Base-by-base conservation (phyloP, 176 grass and related monocot species). In the Coix lacrymajobi region DNA sequence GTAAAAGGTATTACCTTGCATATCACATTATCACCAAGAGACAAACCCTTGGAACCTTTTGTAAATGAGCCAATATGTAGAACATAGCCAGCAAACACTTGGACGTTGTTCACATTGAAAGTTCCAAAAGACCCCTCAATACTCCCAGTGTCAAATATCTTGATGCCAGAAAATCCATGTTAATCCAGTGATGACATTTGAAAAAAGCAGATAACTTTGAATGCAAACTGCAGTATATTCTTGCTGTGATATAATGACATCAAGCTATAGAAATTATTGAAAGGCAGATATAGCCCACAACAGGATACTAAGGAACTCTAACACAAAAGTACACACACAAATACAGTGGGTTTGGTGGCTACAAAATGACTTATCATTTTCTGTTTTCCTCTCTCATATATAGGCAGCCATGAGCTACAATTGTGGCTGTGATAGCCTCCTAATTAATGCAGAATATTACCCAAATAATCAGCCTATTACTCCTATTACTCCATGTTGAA, bases 81-180 rank as follows among this genome's bases (percentile, higher is more conserved):
- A 77, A 93, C 85, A 88, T 89, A 99, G 14, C 96, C 93, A 66
- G 85, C 96, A 83, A 90, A 95, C n/a, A 92, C 74, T 90, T 99
- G 96, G 66, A 95, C 96, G 48, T 93, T 92, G 41, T 74, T 93
- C 46, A 99, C 96, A 65, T 9, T 90, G 71, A 99, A 99, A 78
- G 89, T 87, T 88, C 93, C 96, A 69, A 87, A 93, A 73, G 91
- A 79, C 16, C 96, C 93, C 77, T 99, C 91, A 57, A 99, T 99
- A 31, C 40, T 91, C 13, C 96, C 96, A 20, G 80, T 96, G 73
- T 99, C 96, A 76, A 90, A 93, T 77, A 93, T 96, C 96, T 97
- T 94, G 86, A 52, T 86, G 68, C 28, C 39, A 80, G n/a, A 77
- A 79, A 69, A n/a, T 43, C 68, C 39, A 69, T 58, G 57, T 19